Evolutionary conservation across 306 rosid genomes (phyloP).

Genomic region (Gillenia trifoliata): DNA sequence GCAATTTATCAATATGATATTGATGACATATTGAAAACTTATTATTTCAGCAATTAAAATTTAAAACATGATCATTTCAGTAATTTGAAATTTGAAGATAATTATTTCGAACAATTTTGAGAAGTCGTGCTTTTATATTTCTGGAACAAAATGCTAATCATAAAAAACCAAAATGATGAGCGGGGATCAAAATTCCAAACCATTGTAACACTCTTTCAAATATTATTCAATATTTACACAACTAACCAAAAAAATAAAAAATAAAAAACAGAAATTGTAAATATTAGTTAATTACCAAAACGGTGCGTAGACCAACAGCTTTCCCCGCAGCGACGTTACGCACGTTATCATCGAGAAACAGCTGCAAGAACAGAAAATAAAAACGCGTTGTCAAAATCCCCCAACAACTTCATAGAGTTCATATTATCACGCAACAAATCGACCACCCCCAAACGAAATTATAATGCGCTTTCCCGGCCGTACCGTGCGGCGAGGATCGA

Average conservation of each 20-base stretch:
- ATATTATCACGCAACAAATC: background rate
- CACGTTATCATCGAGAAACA: constrained; percentile 71
- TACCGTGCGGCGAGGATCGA: constrained; percentile 75
- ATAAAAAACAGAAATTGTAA: background rate
- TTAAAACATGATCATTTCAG: too few species aligned
- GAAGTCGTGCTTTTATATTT: too few species aligned
- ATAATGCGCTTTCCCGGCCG: background rate
- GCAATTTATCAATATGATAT: too few species aligned
- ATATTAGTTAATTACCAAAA: constrained; percentile 39
- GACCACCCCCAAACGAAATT: background rate
- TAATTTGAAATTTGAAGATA: too few species aligned
- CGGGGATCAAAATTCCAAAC: too few species aligned
- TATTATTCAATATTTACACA: background rate
- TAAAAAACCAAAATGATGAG: too few species aligned
- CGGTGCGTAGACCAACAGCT: constrained; percentile 68
- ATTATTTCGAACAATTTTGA: too few species aligned
- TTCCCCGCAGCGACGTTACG: constrained; percentile 66
- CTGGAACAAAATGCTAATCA: too few species aligned
- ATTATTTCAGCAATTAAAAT: too few species aligned
- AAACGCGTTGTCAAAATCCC: background rate
- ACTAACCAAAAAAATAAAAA: background rate
- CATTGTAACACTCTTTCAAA: background rate
- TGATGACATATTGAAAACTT: too few species aligned
- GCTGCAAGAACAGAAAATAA: constrained; percentile 34
- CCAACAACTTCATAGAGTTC: background rate